Conservation (phyloP, 345 rosid genomes). For the Hypericum androsaemum region DNA sequence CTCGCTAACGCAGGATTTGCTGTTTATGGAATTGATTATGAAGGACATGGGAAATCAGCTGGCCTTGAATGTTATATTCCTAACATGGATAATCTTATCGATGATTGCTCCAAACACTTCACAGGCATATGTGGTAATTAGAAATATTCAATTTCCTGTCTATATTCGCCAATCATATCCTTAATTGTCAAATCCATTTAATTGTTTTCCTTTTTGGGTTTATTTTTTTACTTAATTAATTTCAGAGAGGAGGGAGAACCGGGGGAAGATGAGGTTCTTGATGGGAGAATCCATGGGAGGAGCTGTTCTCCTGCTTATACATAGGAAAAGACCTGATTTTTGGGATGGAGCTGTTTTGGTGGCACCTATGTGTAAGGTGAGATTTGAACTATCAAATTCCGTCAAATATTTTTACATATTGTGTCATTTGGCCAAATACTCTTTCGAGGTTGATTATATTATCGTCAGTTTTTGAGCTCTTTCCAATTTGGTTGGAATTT, state of each 20-base stretch:
- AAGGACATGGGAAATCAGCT: slow-evolving; percentile 79
- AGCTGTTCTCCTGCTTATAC: slow-evolving; percentile 53
- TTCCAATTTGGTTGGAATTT: too few species aligned
- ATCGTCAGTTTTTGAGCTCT: too few species aligned
- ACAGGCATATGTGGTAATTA: slow-evolving; percentile 42
- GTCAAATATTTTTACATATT: too few species aligned
- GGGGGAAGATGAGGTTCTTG: slow-evolving; percentile 51
- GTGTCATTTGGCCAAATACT: too few species aligned
- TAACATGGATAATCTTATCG: slow-evolving; percentile 40
- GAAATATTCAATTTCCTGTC: neutral
- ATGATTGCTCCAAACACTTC: slow-evolving; percentile 50
- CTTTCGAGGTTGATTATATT: too few species aligned
- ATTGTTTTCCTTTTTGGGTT: neutral
- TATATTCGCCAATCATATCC: neutral
- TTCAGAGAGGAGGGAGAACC: slow-evolving; percentile 46
- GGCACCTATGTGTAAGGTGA: slow-evolving; percentile 95
- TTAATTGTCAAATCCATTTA: neutral
- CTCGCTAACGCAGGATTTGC: slow-evolving; percentile 53
- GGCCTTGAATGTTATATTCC: slow-evolving; percentile 43
- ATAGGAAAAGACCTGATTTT: slow-evolving; percentile 46
- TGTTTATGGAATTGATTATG: slow-evolving; percentile 69
- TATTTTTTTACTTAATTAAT: neutral
- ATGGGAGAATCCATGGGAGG: slow-evolving; percentile 94
- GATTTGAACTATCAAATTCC: too few species aligned
- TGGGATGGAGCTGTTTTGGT: slow-evolving; percentile 80